Conservation (phyloP, 2,329 filamentous ascomycete genomes). For the Colletotrichum tropicale region DNA sequence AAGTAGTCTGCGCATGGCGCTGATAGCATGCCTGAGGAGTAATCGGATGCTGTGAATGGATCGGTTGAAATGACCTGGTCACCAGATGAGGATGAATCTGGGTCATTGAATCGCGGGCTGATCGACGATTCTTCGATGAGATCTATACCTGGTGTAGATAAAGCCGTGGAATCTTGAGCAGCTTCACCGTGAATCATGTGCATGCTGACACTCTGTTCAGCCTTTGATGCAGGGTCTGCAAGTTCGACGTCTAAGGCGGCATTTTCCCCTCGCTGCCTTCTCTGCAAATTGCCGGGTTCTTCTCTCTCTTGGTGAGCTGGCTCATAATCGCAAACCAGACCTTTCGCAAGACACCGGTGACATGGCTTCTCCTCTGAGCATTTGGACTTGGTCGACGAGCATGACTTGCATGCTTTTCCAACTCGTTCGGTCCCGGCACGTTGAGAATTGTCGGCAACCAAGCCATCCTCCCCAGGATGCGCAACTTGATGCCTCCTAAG, state of each 20-base stretch:
- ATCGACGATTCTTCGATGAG: not conserved
- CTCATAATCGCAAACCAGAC: not conserved
- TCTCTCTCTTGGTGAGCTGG: not conserved
- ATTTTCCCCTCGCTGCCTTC: not conserved
- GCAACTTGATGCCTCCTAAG: not conserved
- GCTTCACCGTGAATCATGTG: accelerated
- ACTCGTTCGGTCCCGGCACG: not conserved
- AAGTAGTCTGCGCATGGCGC: not conserved
- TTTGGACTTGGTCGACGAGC: not conserved
- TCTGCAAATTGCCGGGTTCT: not conserved
- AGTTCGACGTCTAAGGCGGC: not conserved
- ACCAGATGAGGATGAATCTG: not conserved
- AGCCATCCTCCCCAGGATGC: not conserved
- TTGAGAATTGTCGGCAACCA: not conserved
- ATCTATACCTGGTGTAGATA: not conserved
- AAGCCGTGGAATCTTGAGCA: not conserved
- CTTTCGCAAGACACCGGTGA: not conserved
- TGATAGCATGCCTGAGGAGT: not conserved
- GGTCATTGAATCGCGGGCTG: not conserved
- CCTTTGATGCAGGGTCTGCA: not conserved
- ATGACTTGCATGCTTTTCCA: not conserved
- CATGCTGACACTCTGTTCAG: not conserved
- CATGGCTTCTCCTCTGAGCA: not conserved
- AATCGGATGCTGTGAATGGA: not conserved
- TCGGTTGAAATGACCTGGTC: not conserved